phyloP scores from a whole-genome alignment of 2,329 filamentous ascomycete species.

The Hymenotorrendiella dingleyae region DNA sequence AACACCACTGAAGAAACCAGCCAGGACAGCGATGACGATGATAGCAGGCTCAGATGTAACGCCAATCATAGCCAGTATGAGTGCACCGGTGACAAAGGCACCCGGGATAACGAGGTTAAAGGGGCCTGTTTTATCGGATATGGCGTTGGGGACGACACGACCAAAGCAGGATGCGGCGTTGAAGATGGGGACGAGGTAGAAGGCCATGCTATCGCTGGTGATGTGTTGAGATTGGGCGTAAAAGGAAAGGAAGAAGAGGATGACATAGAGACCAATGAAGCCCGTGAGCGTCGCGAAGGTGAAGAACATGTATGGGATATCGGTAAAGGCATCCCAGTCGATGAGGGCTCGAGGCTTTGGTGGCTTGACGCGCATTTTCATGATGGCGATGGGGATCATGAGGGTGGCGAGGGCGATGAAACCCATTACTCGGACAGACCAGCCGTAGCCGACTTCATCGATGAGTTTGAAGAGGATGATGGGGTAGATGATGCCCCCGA shows the following conservation, averaged over 20 bases:
- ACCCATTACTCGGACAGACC: constrained; percentile 48
- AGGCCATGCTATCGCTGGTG: constrained; percentile 34
- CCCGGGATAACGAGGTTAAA: constrained; percentile 47
- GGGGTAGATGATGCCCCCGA: constrained; percentile 52
- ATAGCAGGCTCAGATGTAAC: constrained; percentile 37
- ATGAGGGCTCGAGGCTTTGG: constrained; percentile 32
- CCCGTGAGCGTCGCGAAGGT: constrained; percentile 30
- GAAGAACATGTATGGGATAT: constrained; percentile 34
- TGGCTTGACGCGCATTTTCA: constrained; percentile 33
- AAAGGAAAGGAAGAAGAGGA: constrained; percentile 37
- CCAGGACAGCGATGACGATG: constrained; percentile 57
- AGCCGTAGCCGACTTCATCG: constrained; percentile 43
- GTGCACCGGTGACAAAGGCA: constrained; percentile 28
- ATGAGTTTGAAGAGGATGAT: constrained; percentile 54
- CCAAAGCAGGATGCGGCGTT: constrained; percentile 46
- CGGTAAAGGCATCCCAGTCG: constrained; percentile 35
- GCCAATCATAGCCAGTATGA: constrained; percentile 34
- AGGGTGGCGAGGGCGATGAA: constrained; percentile 38
- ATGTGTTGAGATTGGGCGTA: constrained; percentile 30
- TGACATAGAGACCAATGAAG: constrained; percentile 36
- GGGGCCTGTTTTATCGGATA: constrained; percentile 46
- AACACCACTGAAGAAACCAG: constrained; percentile 50
- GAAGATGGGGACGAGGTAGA: constrained; percentile 47
- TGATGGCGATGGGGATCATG: constrained; percentile 23
- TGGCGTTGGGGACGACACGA: constrained; percentile 44